Percentiles rank a stretch among this genome's conserved stretches.
Evolutionary conservation across 495 filamentous ascomycete species (phyloP).

Genomic region (Neurospora tetrasperma): DNA sequence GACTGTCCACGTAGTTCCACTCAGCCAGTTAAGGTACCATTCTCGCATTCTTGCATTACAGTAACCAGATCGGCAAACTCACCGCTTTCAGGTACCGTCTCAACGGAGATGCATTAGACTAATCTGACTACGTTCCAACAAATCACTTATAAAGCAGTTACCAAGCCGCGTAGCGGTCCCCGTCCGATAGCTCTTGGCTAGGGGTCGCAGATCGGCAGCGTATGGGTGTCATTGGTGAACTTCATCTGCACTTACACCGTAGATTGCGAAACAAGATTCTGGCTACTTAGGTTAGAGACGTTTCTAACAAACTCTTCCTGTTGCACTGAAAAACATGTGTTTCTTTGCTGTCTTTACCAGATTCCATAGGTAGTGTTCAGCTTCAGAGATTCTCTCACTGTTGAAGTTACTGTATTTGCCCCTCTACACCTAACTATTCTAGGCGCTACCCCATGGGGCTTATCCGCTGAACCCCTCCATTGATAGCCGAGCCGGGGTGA

Average conservation of each 20-base stretch:
- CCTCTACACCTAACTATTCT: neutral
- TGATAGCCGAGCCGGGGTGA: neutral
- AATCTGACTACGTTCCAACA: neutral
- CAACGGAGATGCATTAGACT: neutral
- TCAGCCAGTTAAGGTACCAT: too few relatives aligned
- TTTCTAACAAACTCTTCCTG: neutral
- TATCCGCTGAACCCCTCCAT: neutral
- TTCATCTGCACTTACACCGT: neutral
- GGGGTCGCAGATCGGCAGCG: neutral
- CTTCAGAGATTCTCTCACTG: neutral
- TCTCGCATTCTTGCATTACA: too few relatives aligned
- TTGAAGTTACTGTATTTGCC: neutral
- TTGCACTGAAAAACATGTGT: neutral
- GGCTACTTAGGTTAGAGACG: neutral
- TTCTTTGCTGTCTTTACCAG: neutral
- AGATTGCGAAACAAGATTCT: neutral
- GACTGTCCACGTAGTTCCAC: neutral
- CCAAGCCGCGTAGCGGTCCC: neutral
- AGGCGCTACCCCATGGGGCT: neutral
- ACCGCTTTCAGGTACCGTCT: neutral
- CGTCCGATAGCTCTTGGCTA: neutral
- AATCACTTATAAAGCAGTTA: slow-evolving; percentile 1
- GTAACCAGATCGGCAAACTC: neutral
- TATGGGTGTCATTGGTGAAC: neutral
- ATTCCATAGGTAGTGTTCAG: neutral